Conservation (phyloP, 176 grass and related monocot genomes). For the Aegilops speltoides region DNA sequence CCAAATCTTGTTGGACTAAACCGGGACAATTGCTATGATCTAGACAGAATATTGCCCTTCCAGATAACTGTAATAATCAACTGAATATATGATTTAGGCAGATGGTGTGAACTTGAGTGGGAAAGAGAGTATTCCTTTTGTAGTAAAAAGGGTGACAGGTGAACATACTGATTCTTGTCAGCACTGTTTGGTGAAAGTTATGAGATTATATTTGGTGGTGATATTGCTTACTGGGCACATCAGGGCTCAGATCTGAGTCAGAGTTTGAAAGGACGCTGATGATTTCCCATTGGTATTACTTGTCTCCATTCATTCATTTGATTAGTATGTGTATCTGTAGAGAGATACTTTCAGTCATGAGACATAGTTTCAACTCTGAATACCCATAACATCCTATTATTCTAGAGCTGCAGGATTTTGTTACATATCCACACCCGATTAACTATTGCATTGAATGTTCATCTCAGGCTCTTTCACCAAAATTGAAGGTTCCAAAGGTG, state of each 20-base stretch:
- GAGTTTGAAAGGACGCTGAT: neutral
- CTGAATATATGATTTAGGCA: neutral
- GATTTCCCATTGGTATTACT: neutral
- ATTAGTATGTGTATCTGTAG: neutral
- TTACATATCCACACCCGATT: conserved; percentile 1
- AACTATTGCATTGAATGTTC: conserved; percentile 5
- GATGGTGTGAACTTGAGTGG: neutral
- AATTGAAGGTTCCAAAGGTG: neutral
- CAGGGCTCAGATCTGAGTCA: neutral
- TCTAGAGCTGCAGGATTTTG: neutral
- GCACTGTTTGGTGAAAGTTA: neutral
- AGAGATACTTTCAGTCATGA: conserved; percentile 3
- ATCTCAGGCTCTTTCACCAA: conserved; percentile 33
- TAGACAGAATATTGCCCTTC: neutral
- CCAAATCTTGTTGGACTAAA: neutral
- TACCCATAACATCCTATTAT: neutral
- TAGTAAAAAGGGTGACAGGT: neutral
- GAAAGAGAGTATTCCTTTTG: neutral
- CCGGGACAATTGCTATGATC: neutral
- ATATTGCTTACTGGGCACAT: neutral
- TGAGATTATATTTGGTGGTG: neutral
- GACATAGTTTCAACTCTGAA: neutral
- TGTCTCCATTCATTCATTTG: conserved; percentile 16
- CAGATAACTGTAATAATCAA: neutral
- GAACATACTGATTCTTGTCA: neutral